These are phyloP conservation scores for Colletotrichum sp. DNA, from an alignment of 2,329 filamentous ascomycete species.

Conservation along the genomic window DNA sequence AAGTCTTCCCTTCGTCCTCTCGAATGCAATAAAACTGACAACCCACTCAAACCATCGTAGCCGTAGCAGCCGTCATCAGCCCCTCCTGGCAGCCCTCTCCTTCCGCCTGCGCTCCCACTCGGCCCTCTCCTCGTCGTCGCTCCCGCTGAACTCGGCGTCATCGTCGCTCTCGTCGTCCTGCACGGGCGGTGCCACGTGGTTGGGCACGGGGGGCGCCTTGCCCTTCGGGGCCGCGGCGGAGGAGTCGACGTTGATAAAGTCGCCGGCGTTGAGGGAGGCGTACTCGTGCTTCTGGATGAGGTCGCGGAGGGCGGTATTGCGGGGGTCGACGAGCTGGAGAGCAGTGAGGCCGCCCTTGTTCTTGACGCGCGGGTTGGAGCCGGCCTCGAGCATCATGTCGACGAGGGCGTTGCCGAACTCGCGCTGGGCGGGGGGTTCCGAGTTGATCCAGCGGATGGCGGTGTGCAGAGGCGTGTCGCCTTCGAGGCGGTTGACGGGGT, in stretches of 20 bases:
- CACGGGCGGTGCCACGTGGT: slow-evolving; percentile 8
- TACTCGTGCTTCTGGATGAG: slow-evolving; percentile 77
- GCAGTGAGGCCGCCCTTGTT: slow-evolving; percentile 79
- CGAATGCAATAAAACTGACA: not conserved
- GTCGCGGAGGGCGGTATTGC: slow-evolving; percentile 65
- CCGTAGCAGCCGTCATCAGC: not conserved
- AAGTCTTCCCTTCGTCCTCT: not conserved
- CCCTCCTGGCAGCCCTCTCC: slow-evolving; percentile 38
- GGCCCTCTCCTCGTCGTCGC: slow-evolving; percentile 68
- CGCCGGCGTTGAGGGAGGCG: slow-evolving; percentile 60
- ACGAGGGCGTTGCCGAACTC: slow-evolving; percentile 71
- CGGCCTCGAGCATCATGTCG: slow-evolving; percentile 83
- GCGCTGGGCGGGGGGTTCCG: slow-evolving; percentile 66
- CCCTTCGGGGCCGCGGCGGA: slow-evolving; percentile 20
- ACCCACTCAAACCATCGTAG: not conserved
- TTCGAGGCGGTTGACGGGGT: slow-evolving; percentile 74
- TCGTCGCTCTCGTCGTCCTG: slow-evolving; percentile 43
- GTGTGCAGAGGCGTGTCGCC: slow-evolving; percentile 82
- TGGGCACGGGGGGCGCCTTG: slow-evolving; percentile 24
- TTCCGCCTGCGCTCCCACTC: slow-evolving; percentile 62
- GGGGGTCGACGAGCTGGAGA: slow-evolving; percentile 74
- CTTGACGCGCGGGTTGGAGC: slow-evolving; percentile 59
- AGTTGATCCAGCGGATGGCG: slow-evolving; percentile 79
- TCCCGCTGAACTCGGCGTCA: slow-evolving; percentile 67
- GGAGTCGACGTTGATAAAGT: slow-evolving; percentile 53